These are phyloP conservation scores for Alternaria infectoria DNA, from an alignment of 2,329 filamentous ascomycete genomes.

Conservation along the genomic window DNA sequence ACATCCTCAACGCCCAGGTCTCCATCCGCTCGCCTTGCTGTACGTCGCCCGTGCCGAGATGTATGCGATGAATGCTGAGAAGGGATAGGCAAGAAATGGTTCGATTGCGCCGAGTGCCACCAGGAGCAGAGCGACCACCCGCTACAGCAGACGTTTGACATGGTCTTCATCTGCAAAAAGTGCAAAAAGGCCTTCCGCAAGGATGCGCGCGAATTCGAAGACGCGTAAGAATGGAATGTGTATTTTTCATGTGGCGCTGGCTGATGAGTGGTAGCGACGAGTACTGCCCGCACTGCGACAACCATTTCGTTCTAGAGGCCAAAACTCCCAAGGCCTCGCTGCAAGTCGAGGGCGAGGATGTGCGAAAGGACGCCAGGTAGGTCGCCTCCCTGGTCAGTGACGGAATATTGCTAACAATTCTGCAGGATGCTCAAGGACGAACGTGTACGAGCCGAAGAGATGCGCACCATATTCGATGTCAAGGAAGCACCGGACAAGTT, in stretches of 20 bases:
- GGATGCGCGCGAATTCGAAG: conserved; percentile 88
- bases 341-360: conserved; percentile 90
- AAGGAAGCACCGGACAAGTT: conserved; percentile 76
- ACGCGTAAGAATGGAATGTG: conserved; percentile 54
- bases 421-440: conserved; percentile 88
- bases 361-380: conserved; percentile 75
- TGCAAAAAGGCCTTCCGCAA: conserved; percentile 99
- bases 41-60: conserved; percentile 55
- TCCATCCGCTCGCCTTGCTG: conserved; percentile 95
- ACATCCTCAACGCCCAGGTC: conserved; percentile 97
- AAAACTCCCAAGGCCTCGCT: conserved; percentile 81
- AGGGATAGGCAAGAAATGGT: conserved; percentile 85
- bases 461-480: conserved; percentile 76
- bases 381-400: neutral
- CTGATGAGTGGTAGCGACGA: conserved; percentile 69
- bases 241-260: neutral
- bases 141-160: conserved; percentile 79
- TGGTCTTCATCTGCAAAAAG: conserved; percentile 98
- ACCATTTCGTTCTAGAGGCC: conserved; percentile 95
- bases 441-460: conserved; percentile 66
- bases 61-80: conserved; percentile 8
- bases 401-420: conserved; percentile 3
- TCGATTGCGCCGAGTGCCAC: conserved; percentile 97
- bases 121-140: conserved; percentile 77
- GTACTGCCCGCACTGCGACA: conserved; percentile 98